A percentile compares a stretch with the other conserved stretches of the same genome.
phyloP scores from a whole-genome alignment of 1,284 basidiomycete species.

The Apiotrichum siamense region DNA sequence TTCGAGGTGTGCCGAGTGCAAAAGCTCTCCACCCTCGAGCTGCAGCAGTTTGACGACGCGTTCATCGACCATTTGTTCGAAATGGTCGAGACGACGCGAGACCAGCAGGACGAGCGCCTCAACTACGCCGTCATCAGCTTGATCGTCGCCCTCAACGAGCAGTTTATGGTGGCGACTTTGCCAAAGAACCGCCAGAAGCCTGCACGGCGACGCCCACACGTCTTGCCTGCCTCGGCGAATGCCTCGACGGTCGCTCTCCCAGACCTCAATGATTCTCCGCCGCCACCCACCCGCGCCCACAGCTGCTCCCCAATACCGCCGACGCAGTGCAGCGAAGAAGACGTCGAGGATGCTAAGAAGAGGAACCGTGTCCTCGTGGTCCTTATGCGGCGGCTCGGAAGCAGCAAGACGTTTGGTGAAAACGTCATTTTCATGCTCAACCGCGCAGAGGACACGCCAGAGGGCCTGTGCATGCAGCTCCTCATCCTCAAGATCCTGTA shows the following conservation, averaged over 20 bases:
- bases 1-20: conserved; percentile 90
- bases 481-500: conserved; percentile 93
- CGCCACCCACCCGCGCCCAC: conserved; percentile 4
- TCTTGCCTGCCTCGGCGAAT: conserved; percentile 7
- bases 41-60: conserved; percentile 64
- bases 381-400: conserved; percentile 71
- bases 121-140: conserved; percentile 92
- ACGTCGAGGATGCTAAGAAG: conserved; percentile 40
- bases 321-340: conserved; percentile 12
- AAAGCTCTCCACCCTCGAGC: conserved; percentile 66
- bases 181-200: conserved; percentile 18
- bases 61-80: conserved; percentile 91
- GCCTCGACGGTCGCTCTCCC: conserved; percentile 12
- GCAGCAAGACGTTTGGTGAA: conserved; percentile 91
- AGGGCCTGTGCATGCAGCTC: conserved; percentile 91
- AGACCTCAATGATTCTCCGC: neutral
- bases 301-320: neutral
- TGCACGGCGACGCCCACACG: conserved; percentile 23
- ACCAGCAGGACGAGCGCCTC: conserved; percentile 81
- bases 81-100: conserved; percentile 83
- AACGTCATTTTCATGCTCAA: conserved; percentile 99
- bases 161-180: conserved; percentile 82
- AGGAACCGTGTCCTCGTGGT: conserved; percentile 75
- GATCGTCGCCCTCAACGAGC: conserved; percentile 91
- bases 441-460: conserved; percentile 75